Conservation (phyloP, 306 rosid species). For the Phaseolus lunatus region DNA sequence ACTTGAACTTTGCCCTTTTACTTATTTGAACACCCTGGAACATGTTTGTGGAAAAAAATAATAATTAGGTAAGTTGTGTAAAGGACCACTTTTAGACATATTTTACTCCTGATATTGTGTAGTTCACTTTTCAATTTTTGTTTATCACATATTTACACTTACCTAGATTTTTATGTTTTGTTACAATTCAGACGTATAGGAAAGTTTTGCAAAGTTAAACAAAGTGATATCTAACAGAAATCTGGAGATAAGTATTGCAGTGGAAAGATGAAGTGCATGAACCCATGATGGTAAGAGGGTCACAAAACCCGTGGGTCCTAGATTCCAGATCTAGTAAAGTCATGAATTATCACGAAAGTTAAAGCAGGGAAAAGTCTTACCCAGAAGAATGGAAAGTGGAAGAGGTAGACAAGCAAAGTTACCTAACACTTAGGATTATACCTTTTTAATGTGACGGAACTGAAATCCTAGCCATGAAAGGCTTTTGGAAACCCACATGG, state of each 20-base stretch:
- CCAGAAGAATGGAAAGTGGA: constrained; percentile 40
- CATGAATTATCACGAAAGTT: constrained; percentile 46
- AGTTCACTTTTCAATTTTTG: neutral
- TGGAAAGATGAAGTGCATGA: constrained; percentile 30
- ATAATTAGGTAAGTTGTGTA: constrained; percentile 13
- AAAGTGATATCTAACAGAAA: constrained; percentile 27
- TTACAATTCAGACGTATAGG: constrained; percentile 23
- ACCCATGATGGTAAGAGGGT: constrained; percentile 27
- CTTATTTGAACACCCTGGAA: constrained; percentile 7
- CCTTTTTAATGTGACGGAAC: constrained; percentile 51
- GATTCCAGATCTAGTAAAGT: constrained; percentile 42
- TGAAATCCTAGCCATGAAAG: constrained; percentile 65
- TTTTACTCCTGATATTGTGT: neutral
- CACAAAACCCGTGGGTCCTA: constrained; percentile 40
- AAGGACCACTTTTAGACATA: constrained; percentile 6
- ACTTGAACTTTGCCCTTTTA: constrained; percentile 32
- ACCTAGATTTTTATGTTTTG: neutral
- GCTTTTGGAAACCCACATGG: constrained; percentile 46
- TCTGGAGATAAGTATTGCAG: neutral
- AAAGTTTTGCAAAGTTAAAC: constrained; percentile 3
- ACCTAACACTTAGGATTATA: constrained; percentile 55
- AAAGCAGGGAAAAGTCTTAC: constrained; percentile 40
- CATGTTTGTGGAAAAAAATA: constrained; percentile 36
- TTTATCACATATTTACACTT: neutral
- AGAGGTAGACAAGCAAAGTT: constrained; percentile 45